Base-by-base conservation (phyloP, 2,329 filamentous ascomycete species). In the Rhexocercosporidium sp. region DNA sequence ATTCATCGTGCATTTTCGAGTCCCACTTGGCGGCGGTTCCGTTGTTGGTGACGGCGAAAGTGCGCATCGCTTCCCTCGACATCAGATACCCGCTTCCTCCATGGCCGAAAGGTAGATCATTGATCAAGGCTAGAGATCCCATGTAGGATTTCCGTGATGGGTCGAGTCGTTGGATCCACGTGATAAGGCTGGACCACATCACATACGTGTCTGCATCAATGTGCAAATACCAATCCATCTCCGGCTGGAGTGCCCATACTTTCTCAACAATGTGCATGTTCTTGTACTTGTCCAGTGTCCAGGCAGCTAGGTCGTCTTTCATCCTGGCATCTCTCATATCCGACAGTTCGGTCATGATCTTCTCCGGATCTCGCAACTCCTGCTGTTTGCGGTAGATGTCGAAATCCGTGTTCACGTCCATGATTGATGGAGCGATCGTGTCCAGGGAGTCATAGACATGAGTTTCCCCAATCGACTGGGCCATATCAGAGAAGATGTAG, bases 251-350 rank as follows among this genome's bases (percentile, higher is more conserved):
- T 16, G 75, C 72, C 73, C 82, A 88, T 0, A 82, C 76, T 77
- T 86, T 86, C 76, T 86, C 82, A 20, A 85, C 81, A 70, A 87
- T 85, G 74, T 87, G 86, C 53, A 87, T 79, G 73, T 86, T 87
- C 77, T 89, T 88, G 79, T 87, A 89, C 78, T 87, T 88, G 79
- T 89, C 86, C 41, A 88, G 76, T 9, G 78, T 80, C 86, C 86
- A 88, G 1, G 80, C 81, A 27, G 82, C 79, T 69, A 72, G 68
- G 65, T 78, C 65, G 66, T 75, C 76, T 9, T 73, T 68, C 41
- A 72, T 74, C 47, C 79, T 77, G 8, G 66, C 46, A 34, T 62
- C 59, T 51, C 61, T 69, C 18, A 60, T 46, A 3, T 51, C 64
- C 31, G 39, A 59, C 2, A 72, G 60, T 14, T 75, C 78, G 69